These are phyloP conservation scores for Paracoccidioides brasiliensis DNA, from an alignment of 2,329 filamentous ascomycete genomes.

Conservation along the genomic window DNA sequence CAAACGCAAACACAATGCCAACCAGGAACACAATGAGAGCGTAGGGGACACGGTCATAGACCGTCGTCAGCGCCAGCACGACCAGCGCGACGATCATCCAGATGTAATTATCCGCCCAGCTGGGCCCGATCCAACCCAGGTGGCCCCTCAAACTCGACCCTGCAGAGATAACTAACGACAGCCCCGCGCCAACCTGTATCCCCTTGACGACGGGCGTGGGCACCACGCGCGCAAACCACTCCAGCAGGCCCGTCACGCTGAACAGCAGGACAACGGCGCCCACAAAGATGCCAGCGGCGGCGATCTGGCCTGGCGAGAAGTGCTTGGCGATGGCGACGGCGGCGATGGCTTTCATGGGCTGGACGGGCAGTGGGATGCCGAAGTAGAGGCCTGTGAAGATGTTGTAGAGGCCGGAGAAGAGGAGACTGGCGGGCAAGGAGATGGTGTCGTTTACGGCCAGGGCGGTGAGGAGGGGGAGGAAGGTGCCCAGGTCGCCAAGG, in stretches of 20 bases:
- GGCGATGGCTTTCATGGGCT: constrained; percentile 84
- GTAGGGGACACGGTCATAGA: constrained; percentile 57
- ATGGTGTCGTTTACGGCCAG: constrained; percentile 67
- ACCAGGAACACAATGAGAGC: constrained; percentile 59
- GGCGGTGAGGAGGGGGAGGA: constrained; percentile 78
- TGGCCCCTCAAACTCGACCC: constrained; percentile 54
- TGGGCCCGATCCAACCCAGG: constrained; percentile 54
- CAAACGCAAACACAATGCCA: constrained; percentile 53
- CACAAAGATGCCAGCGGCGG: constrained; percentile 75
- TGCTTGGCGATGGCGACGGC: constrained; percentile 66
- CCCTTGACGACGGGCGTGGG: constrained; percentile 85
- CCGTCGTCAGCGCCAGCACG: constrained; percentile 54
- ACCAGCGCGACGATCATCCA: constrained; percentile 66
- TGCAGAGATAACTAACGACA: constrained; percentile 69
- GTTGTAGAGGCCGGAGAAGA: constrained; percentile 82
- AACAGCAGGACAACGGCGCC: constrained; percentile 60
- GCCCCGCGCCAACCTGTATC: constrained; percentile 83
- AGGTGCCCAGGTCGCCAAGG: constrained; percentile 76
- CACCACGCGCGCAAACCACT: constrained; percentile 58
- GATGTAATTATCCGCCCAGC: constrained; percentile 60
- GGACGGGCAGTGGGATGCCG: constrained; percentile 79
- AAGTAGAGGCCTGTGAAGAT: constrained; percentile 69
- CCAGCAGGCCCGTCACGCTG: constrained; percentile 65
- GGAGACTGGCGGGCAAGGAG: constrained; percentile 66
- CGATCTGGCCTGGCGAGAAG: constrained; percentile 55